A percentile compares a stretch with the other conserved stretches of the same genome.
phyloP scores from a whole-genome alignment of 1,139 yeast genomes.

The Taiozyma sp. region DNA sequence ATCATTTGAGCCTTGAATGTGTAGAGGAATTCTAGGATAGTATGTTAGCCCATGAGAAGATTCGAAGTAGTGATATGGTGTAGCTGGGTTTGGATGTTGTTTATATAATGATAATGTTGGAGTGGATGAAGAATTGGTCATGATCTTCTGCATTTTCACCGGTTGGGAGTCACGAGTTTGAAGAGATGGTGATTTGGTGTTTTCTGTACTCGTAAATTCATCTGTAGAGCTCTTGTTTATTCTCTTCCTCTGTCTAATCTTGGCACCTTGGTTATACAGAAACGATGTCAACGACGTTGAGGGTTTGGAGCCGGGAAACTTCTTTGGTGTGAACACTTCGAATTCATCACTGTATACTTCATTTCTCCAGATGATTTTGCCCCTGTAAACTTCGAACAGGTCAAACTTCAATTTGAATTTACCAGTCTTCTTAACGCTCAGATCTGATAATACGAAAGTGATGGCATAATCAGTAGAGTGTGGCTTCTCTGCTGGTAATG shows the following conservation, averaged over 20 bases:
- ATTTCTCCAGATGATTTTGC: slow-evolving; percentile 16
- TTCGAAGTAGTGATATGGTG: not conserved
- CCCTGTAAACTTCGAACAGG: slow-evolving; percentile 22
- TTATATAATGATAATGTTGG: not conserved
- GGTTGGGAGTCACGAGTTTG: slow-evolving; percentile 1
- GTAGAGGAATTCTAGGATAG: not conserved
- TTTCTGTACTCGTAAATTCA: not conserved
- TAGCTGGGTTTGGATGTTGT: not conserved
- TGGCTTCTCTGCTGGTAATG: slow-evolving; percentile 14
- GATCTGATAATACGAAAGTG: slow-evolving; percentile 25
- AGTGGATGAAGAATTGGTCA: not conserved
- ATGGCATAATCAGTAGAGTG: slow-evolving; percentile 19
- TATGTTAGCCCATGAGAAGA: too few relatives aligned
- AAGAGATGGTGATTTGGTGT: slow-evolving; percentile 2
- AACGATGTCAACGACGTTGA: slow-evolving; percentile 24
- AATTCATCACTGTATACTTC: slow-evolving; percentile 16
- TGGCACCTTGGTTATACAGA: slow-evolving; percentile 25
- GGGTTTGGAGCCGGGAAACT: slow-evolving; percentile 25
- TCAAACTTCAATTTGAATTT: slow-evolving; percentile 21
- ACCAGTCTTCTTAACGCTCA: slow-evolving; percentile 24
- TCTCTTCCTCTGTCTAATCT: slow-evolving; percentile 25
- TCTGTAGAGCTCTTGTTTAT: slow-evolving; percentile 1
- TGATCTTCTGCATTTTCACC: not conserved
- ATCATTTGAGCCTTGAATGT: not conserved
- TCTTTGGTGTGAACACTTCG: slow-evolving; percentile 25